Percentiles rank a stretch among this genome's conserved stretches.
These are phyloP conservation scores for Agrocybe chaxingu DNA, from an alignment of 768 basidiomycete genomes.

Conservation along the genomic window DNA sequence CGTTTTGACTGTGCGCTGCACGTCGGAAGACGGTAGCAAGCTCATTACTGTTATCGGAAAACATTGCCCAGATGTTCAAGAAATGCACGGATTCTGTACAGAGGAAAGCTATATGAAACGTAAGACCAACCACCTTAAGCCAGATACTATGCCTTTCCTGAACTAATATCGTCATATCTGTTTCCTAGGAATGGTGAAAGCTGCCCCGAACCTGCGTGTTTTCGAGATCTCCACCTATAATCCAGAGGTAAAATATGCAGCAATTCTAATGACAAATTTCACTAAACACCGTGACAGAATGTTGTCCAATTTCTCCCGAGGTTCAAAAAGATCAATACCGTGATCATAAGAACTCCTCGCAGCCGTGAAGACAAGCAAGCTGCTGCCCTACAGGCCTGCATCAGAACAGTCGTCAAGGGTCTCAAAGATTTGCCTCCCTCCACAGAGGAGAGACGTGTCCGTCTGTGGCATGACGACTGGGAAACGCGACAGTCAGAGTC, in stretches of 20 bases:
- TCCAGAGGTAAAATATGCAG: neutral
- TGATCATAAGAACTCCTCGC: neutral
- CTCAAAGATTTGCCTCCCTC: slow-evolving; percentile 2
- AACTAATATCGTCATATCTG: neutral
- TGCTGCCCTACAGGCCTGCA: neutral
- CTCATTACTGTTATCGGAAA: slow-evolving; percentile 20
- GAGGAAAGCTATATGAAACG: slow-evolving; percentile 18
- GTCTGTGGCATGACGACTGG: neutral
- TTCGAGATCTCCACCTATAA: slow-evolving; percentile 5
- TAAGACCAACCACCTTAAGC: slow-evolving; percentile 1
- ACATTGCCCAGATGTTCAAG: slow-evolving; percentile 21
- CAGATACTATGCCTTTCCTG: neutral
- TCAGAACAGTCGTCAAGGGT: neutral
- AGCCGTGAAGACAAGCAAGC: neutral
- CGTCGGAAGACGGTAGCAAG: slow-evolving; percentile 19
- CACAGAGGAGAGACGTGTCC: slow-evolving; percentile 2
- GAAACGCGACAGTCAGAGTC: slow-evolving; percentile 1
- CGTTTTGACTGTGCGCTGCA: slow-evolving; percentile 20
- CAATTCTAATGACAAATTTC: neutral
- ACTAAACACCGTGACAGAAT: neutral
- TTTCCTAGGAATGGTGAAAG: slow-evolving; percentile 11
- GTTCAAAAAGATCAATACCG: slow-evolving; percentile 6
- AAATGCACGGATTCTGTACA: slow-evolving; percentile 17
- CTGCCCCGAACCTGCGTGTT: slow-evolving; percentile 14
- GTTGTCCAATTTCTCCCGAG: slow-evolving; percentile 2